phyloP scores from a whole-genome alignment of 2,329 filamentous ascomycete genomes.

The Exophiala sideris region DNA sequence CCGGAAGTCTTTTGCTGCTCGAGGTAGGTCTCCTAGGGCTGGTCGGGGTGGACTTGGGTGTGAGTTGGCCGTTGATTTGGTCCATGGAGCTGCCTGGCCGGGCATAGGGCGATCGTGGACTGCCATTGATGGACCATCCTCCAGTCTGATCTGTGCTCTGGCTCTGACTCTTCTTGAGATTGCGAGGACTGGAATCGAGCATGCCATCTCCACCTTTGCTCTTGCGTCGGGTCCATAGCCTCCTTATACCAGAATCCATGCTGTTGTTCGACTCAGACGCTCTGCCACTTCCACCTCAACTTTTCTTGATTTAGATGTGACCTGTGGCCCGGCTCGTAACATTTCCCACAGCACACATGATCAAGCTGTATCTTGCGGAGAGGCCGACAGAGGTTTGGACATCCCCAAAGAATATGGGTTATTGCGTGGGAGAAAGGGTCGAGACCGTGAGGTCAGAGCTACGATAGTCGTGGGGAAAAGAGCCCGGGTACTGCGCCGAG shows the following conservation, averaged over 20 bases:
- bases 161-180: conserved; percentile 17
- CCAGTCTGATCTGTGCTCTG: conserved; percentile 12
- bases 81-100: conserved; percentile 2
- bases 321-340: background rate
- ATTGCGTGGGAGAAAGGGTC: too few species aligned
- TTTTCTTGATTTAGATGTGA: background rate
- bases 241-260: conserved; percentile 25
- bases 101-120: conserved; percentile 1
- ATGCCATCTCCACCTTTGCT: conserved; percentile 18
- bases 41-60: background rate
- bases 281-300: conserved; percentile 1
- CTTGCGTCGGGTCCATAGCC: conserved; percentile 23
- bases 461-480: background rate
- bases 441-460: too few species aligned
- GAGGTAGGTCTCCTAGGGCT: background rate
- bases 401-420: too few species aligned
- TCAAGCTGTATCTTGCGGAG: background rate
- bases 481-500: background rate
- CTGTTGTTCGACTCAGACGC: conserved; percentile 2
- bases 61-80: conserved; percentile 1
- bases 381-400: background rate
- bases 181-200: conserved; percentile 10
- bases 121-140: background rate
- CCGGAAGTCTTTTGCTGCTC: conserved; percentile 14
- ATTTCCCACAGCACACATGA: background rate